Percentiles rank a stretch among this genome's conserved stretches.
Conservation (phyloP, 768 basidiomycete genomes). For the Trametes cingulata region DNA sequence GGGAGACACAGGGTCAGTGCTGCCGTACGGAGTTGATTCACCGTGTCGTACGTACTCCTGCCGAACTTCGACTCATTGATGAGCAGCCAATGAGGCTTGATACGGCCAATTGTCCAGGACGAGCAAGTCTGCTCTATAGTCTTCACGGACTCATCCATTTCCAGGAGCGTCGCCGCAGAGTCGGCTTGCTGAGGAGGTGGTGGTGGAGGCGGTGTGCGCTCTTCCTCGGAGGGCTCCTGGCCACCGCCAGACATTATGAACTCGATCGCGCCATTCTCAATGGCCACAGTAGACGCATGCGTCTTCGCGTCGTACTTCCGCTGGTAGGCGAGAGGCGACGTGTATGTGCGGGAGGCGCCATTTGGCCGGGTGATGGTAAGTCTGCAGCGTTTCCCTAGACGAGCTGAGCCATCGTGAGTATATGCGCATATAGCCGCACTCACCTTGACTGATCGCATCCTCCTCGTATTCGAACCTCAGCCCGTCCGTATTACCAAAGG, state of each 20-base stretch:
- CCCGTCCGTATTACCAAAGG: slow-evolving; percentile 26
- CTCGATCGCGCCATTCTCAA: slow-evolving; percentile 60
- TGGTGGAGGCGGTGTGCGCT: slow-evolving; percentile 4
- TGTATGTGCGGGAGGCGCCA: slow-evolving; percentile 53
- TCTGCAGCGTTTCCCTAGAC: slow-evolving; percentile 58
- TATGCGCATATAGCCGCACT: background rate
- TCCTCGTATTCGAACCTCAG: slow-evolving; percentile 26
- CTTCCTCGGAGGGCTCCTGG: slow-evolving; percentile 35
- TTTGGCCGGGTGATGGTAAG: slow-evolving; percentile 60
- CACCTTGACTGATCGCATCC: slow-evolving; percentile 18
- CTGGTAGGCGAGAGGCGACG: slow-evolving; percentile 45
- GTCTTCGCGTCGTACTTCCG: slow-evolving; percentile 56
- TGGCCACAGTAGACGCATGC: slow-evolving; percentile 52
- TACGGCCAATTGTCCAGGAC: slow-evolving; percentile 53
- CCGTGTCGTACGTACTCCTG: slow-evolving; percentile 40
- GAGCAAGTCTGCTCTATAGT: slow-evolving; percentile 56
- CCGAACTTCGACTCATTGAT: slow-evolving; percentile 48
- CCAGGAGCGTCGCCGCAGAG: background rate
- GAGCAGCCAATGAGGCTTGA: slow-evolving; percentile 54
- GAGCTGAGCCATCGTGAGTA: background rate
- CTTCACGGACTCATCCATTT: slow-evolving; percentile 29
- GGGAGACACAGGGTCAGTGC: slow-evolving; percentile 19
- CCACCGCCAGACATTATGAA: slow-evolving; percentile 54
- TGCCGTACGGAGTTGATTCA: background rate
- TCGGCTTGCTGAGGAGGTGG: background rate